Evolutionary conservation across 306 rosid species (phyloP).

Genomic region (Echinosophora koreensis): DNA sequence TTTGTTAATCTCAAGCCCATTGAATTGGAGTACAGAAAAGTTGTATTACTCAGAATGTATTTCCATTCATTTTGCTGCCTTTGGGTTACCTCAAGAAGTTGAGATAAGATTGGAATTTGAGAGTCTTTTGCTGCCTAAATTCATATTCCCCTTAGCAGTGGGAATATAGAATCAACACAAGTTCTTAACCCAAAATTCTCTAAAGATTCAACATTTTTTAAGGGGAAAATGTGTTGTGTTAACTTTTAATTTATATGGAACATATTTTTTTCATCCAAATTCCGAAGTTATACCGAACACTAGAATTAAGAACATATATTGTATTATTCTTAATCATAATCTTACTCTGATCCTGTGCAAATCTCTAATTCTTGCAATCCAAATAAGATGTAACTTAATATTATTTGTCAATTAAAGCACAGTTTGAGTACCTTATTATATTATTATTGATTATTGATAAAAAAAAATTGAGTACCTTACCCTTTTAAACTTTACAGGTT

Average conservation of each 20-base stretch:
- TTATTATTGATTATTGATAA: constrained; percentile 14
- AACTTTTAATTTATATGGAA: neutral
- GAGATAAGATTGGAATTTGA: constrained; percentile 1
- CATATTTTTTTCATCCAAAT: neutral
- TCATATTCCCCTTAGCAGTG: neutral
- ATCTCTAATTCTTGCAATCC: constrained; percentile 21
- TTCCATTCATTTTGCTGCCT: constrained; percentile 29
- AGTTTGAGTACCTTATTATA: neutral
- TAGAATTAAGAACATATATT: neutral
- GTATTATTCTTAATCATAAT: constrained; percentile 7
- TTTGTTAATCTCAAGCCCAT: neutral
- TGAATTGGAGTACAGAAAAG: constrained; percentile 33
- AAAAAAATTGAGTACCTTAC: constrained; percentile 28
- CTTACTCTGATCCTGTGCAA: constrained; percentile 15
- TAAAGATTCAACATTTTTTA: neutral
- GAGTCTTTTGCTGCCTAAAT: constrained; percentile 16
- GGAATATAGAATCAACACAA: constrained; percentile 27
- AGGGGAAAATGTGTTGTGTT: neutral
- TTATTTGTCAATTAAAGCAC: neutral
- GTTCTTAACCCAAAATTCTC: constrained; percentile 28
- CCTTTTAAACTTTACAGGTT: constrained; percentile 62
- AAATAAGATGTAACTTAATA: constrained; percentile 11
- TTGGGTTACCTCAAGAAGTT: neutral
- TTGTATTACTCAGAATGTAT: constrained; percentile 12
- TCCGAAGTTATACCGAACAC: neutral